Evolutionary conservation across 352 stramenopile species (phyloP), one percentile per base, ranked within the genome.

Genomic region (Phytopythium ostracodes): DNA sequence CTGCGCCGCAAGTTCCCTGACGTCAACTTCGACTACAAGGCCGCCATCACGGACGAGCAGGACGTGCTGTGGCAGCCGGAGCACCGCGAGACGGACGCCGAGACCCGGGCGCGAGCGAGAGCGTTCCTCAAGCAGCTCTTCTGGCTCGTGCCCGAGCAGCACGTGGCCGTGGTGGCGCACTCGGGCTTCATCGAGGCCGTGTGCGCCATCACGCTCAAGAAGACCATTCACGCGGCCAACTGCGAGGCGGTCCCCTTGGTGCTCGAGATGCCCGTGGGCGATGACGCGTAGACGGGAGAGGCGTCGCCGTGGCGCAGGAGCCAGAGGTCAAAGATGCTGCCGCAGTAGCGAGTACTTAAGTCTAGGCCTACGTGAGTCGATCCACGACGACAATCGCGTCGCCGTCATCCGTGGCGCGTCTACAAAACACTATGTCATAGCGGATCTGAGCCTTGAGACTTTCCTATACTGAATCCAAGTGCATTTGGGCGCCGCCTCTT

Each of bases 141-240:
- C 31, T 59, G 57, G n/a, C 68, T 77, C 4, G 71, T 87, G 17
- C 71, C 67, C 2, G 77, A 92, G 65, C 67, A 55, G 15, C 70
- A 84, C 46, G 77, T 89, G 20, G 76, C 71, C 1, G 73, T 92
- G 2, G 77, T 87, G 56, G 75, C 76, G 10, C 84, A 92, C 65
- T 88, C 77, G 11, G 79, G 74, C 27, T 92, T 91, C 59, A 89
- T 92, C 60, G 65, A 73, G 24, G 68, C 74, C 20, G 60, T 82
- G 9, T 79, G 75, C 63, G 74, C 75, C 31, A 68, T 87, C 25
- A 71, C 87, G 20, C 47, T 79, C 43, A 47, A 68, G 10, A 50
- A 76, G 22, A 57, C 57, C 10, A 75, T 84, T 42, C 58, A 72
- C 46, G 62, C 70, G 8, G 59, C 54, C 1, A 84, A 83, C 63